Conservation (phyloP, 768 basidiomycete genomes). For the Dendrothele bispora region DNA sequence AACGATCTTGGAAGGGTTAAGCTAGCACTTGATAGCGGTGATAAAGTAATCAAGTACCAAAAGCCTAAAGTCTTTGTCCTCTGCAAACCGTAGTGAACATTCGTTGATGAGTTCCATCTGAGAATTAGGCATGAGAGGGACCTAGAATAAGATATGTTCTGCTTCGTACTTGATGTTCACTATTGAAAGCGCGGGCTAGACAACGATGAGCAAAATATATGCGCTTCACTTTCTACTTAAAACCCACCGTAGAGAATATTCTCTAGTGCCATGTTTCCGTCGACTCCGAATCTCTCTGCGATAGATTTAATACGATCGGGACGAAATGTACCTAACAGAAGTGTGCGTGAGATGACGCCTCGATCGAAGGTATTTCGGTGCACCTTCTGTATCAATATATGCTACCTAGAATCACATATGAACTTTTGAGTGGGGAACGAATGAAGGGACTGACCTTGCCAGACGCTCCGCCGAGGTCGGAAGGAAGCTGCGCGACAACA, state of each 20-base stretch:
- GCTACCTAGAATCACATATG: constrained; percentile 56
- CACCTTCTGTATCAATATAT: constrained; percentile 88
- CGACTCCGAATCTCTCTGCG: constrained; percentile 93
- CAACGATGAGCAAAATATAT: constrained; percentile 6
- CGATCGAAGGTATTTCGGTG: constrained; percentile 9
- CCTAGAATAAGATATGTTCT: neutral
- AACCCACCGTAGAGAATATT: constrained; percentile 86
- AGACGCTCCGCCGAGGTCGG: constrained; percentile 86
- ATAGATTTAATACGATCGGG: constrained; percentile 91
- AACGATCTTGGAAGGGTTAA: constrained; percentile 60
- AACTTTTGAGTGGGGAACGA: neutral
- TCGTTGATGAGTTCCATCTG: constrained; percentile 93
- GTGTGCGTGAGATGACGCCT: constrained; percentile 19
- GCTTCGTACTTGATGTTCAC: constrained; percentile 79
- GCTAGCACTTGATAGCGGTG: neutral
- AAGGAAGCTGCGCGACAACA: constrained; percentile 85
- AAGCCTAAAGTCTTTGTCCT: constrained; percentile 81
- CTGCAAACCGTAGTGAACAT: constrained; percentile 84
- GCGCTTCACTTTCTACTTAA: constrained; percentile 2
- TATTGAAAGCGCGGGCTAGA: constrained; percentile 85
- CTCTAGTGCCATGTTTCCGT: constrained; percentile 81
- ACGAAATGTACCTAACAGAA: constrained; percentile 76
- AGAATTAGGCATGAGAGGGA: constrained; percentile 7
- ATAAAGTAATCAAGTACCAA: constrained; percentile 41
- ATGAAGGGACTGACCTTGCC: constrained; percentile 61